phyloP scores from a whole-genome alignment of 768 basidiomycete species.

The Porpolomopsis calyptriformis region DNA sequence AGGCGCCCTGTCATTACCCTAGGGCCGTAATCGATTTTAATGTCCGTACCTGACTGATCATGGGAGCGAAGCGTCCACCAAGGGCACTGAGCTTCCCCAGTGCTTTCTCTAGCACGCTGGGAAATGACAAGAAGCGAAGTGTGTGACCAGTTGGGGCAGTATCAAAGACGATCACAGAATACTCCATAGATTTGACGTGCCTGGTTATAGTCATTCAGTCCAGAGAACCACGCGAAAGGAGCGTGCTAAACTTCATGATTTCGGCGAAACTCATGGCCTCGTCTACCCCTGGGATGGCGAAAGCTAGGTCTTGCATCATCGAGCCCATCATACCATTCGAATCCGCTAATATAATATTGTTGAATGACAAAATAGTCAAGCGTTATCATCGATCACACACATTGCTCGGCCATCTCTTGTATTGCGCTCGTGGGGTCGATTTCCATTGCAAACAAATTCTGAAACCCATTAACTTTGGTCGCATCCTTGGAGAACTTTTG shows the following conservation, averaged over 20 bases:
- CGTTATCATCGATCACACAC: constrained; percentile 34
- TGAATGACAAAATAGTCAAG: not conserved
- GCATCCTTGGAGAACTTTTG: constrained; percentile 99
- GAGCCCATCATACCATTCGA: constrained; percentile 92
- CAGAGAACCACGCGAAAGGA: not conserved
- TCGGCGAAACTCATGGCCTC: constrained; percentile 99
- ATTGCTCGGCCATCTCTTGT: constrained; percentile 98
- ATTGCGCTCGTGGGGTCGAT: constrained; percentile 97
- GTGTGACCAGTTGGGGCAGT: constrained; percentile 99
- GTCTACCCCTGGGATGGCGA: constrained; percentile 98
- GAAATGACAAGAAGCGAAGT: constrained; percentile 97
- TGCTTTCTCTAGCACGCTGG: constrained; percentile 94
- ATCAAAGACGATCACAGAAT: constrained; percentile 99
- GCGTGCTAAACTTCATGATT: constrained; percentile 81
- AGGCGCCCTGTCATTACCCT: not conserved
- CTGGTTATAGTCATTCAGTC: constrained; percentile 28
- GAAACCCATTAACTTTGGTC: constrained; percentile 94
- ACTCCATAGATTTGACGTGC: constrained; percentile 99
- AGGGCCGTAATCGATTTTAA: not conserved
- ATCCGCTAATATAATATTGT: constrained; percentile 41
- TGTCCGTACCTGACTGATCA: constrained; percentile 69
- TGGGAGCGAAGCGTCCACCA: constrained; percentile 92
- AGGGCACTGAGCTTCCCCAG: constrained; percentile 87
- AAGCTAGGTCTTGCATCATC: constrained; percentile 99
- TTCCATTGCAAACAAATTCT: constrained; percentile 97